phyloP scores from a whole-genome alignment of 257 asterid species.

The Solanum habrochaites region DNA sequence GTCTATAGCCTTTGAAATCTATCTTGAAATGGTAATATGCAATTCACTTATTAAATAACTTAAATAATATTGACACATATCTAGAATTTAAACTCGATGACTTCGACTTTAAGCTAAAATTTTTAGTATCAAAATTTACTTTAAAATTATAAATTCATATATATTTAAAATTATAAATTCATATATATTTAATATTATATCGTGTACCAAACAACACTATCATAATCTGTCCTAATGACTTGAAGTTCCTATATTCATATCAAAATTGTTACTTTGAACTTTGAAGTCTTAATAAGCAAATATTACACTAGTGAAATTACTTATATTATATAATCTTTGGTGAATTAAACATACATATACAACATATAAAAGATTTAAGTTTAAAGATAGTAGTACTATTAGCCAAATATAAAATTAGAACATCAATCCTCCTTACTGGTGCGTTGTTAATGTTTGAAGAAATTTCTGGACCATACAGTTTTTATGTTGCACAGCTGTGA shows the following conservation, averaged over 20 bases:
- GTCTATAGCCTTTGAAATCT: not conserved
- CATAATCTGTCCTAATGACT: not conserved
- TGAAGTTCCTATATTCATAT: not conserved
- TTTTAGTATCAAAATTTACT: not conserved
- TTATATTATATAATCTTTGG: not conserved
- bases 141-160: not conserved
- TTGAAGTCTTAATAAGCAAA: not conserved
- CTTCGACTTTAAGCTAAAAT: not conserved
- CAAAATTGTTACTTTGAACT: not conserved
- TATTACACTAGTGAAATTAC: not conserved
- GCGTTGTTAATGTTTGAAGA: slow-evolving; percentile 1
- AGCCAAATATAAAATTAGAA: not conserved
- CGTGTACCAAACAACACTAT: not conserved
- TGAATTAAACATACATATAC: not conserved
- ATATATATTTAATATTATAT: not conserved
- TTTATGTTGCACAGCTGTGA: not conserved
- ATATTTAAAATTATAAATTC: not conserved
- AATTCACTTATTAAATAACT: not conserved
- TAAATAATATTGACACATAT: not conserved
- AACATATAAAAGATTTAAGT: not conserved
- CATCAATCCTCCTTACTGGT: not conserved
- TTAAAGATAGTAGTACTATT: not conserved
- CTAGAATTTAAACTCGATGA: not conserved
- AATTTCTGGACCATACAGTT: not conserved
- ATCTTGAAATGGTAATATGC: not conserved